phyloP scores from a whole-genome alignment of 345 rosid species.

The Salix koriyanagi region DNA sequence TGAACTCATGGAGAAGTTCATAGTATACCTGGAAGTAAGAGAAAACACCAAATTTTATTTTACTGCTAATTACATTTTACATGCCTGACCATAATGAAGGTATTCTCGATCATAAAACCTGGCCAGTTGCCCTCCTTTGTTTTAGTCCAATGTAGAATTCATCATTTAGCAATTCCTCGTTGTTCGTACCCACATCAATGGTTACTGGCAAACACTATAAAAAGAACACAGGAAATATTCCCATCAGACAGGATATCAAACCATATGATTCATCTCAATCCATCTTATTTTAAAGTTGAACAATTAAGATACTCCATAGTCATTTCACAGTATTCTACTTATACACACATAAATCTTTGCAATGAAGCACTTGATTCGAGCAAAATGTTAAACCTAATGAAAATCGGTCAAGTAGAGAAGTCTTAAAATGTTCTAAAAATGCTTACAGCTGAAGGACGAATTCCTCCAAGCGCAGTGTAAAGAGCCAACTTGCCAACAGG shows the following conservation, averaged over 20 bases:
- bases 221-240: not conserved
- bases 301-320: no score
- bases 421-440: not conserved
- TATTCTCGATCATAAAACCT: constrained; percentile 37
- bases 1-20: constrained; percentile 72
- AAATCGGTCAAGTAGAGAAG: not conserved
- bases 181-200: constrained; percentile 90
- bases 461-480: constrained; percentile 87
- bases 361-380: not conserved
- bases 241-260: not conserved
- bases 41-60: not conserved
- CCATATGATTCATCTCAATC: not conserved
- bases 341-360: no score
- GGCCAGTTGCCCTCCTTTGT: constrained; percentile 74
- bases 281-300: not conserved
- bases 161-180: constrained; percentile 68
- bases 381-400: not conserved
- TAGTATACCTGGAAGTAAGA: constrained; percentile 53
- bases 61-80: not conserved
- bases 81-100: not conserved
- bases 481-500: constrained; percentile 82
- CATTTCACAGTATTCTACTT: no score
- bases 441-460: constrained; percentile 84
- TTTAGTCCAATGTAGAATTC: constrained; percentile 84
- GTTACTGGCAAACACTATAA: constrained; percentile 78